Conservation (phyloP, 2,329 filamentous ascomycete genomes). For the Trichoderma brevicompactum region DNA sequence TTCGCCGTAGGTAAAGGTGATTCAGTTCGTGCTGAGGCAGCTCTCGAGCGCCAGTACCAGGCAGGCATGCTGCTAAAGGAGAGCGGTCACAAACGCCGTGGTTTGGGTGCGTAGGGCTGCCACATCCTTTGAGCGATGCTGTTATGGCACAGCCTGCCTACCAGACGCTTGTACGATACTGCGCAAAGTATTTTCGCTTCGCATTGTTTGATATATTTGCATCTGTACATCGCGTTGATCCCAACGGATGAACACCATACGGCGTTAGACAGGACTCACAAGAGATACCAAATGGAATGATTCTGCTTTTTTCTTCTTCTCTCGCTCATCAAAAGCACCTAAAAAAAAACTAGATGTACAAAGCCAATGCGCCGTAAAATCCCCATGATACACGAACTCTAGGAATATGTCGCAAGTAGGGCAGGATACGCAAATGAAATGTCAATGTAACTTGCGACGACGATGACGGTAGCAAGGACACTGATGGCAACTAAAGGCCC, state of each 20-base stretch:
- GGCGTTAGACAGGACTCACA: conserved; percentile 38
- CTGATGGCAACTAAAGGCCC: background rate
- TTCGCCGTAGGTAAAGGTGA: conserved; percentile 39
- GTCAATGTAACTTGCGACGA: background rate
- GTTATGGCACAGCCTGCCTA: background rate
- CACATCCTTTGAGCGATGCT: conserved; percentile 9
- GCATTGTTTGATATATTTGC: conserved; percentile 16
- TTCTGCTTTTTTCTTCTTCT: conserved; percentile 13
- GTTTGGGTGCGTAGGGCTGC: conserved; percentile 53
- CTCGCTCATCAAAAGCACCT: conserved; percentile 1
- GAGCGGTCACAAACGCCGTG: conserved; percentile 52
- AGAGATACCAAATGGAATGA: conserved; percentile 32
- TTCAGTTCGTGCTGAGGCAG: conserved; percentile 51
- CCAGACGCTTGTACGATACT: conserved; percentile 13
- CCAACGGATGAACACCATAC: conserved; percentile 32
- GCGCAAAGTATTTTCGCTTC: conserved; percentile 20
- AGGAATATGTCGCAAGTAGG: conserved; percentile 1
- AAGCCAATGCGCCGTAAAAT: conserved; percentile 39
- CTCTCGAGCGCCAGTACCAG: conserved; percentile 62
- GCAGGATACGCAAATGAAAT: conserved; percentile 13
- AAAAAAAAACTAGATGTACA: conserved; percentile 23
- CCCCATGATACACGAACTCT: conserved; percentile 34
- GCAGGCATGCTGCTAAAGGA: conserved; percentile 62
- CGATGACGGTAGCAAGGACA: background rate
- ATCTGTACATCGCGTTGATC: conserved; percentile 21